Percentiles rank a stretch among this genome's conserved stretches.
Conservation (phyloP, 495 filamentous ascomycete genomes). For the Xylaria curta region DNA sequence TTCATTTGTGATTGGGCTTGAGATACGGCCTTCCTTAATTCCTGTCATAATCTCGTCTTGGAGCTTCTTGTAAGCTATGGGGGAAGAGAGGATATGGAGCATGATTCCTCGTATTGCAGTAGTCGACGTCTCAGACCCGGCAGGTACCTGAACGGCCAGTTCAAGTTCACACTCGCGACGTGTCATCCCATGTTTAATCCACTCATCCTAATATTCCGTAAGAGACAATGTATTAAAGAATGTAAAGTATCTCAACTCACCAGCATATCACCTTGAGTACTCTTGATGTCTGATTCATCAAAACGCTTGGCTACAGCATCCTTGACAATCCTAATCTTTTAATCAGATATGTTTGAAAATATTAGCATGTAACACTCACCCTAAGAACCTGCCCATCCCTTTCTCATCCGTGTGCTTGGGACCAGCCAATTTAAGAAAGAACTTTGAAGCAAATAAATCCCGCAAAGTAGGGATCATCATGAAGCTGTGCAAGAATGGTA, state of each 20-base stretch:
- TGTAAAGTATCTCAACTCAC: conserved; percentile 39
- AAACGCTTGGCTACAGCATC: conserved; percentile 44
- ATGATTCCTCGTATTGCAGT: conserved; percentile 63
- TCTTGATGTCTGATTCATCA: conserved; percentile 33
- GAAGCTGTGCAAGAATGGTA: conserved; percentile 36
- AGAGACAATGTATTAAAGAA: no score
- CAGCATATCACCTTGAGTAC: conserved; percentile 46
- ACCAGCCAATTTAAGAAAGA: conserved; percentile 60
- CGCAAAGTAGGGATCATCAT: conserved; percentile 42
- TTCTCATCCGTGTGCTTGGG: conserved; percentile 61
- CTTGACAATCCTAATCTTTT: conserved; percentile 36
- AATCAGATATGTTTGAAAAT: conserved; percentile 14
- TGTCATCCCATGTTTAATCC: conserved; percentile 42
- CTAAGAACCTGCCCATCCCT: conserved; percentile 48
- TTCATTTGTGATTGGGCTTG: conserved; percentile 44
- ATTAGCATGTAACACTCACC: conserved; percentile 30
- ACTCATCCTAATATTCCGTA: conserved; percentile 41
- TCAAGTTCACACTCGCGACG: conserved; percentile 45
- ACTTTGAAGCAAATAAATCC: conserved; percentile 40
- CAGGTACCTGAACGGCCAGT: conserved; percentile 48
- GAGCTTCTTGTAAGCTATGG: conserved; percentile 55
- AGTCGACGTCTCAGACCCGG: conserved; percentile 66
- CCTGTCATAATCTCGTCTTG: conserved; percentile 60
- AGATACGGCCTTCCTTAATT: conserved; percentile 40
- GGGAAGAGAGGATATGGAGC: conserved; percentile 54